phyloP scores from a whole-genome alignment of 768 basidiomycete genomes.

The Chalciporus sphaerocephalus region DNA sequence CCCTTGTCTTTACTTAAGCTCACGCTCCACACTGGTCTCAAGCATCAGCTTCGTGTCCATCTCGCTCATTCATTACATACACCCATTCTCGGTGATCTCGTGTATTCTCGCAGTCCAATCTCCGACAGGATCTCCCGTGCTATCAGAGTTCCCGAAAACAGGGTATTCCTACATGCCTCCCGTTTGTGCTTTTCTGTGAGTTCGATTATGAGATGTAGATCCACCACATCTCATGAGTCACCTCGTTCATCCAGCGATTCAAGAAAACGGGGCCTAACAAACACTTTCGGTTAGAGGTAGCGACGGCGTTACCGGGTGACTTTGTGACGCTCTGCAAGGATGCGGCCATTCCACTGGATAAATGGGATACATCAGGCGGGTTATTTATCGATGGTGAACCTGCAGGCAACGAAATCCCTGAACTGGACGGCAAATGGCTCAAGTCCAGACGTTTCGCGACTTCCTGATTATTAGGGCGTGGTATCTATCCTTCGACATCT shows the following conservation, averaged over 20 bases:
- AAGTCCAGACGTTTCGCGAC: constrained; percentile 14
- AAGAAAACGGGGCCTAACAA: constrained; percentile 40
- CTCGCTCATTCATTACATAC: constrained; percentile 47
- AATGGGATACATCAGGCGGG: constrained; percentile 40
- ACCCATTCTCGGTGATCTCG: constrained; percentile 60
- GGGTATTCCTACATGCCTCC: constrained; percentile 60
- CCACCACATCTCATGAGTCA: neutral
- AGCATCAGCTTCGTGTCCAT: constrained; percentile 71
- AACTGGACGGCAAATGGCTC: constrained; percentile 37
- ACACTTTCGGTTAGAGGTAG: constrained; percentile 49
- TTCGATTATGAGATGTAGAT: constrained; percentile 1
- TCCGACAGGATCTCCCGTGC: constrained; percentile 29
- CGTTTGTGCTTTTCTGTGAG: constrained; percentile 54
- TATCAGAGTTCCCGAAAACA: constrained; percentile 38
- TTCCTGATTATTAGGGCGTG: constrained; percentile 8
- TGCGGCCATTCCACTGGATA: constrained; percentile 39
- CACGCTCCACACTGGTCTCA: constrained; percentile 55
- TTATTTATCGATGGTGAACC: constrained; percentile 42
- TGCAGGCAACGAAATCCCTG: constrained; percentile 34
- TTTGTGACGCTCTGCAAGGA: constrained; percentile 50
- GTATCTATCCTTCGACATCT: constrained; percentile 6
- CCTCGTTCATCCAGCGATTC: constrained; percentile 41
- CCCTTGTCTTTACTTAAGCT: constrained; percentile 58
- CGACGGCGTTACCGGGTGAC: constrained; percentile 54
- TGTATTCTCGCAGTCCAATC: constrained; percentile 41